These are phyloP conservation scores for Spirogloea muscicola DNA, from an alignment of 139 green algal genomes.

Conservation along the genomic window DNA sequence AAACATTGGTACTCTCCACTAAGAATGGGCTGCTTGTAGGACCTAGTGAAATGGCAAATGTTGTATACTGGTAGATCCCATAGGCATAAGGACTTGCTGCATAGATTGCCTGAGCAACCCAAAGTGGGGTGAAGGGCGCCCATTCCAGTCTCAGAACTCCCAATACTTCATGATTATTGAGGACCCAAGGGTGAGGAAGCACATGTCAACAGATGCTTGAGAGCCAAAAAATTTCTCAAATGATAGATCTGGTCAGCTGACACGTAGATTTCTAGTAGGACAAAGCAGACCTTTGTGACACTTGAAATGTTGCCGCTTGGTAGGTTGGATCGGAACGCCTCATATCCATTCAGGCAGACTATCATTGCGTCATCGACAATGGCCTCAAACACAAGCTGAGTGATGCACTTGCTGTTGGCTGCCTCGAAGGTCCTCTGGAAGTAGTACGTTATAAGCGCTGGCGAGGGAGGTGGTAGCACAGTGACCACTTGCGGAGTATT, in stretches of 20 bases:
- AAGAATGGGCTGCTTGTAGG: not conserved
- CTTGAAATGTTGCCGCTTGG: too few relatives aligned
- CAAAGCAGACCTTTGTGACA: too few relatives aligned
- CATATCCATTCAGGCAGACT: too few relatives aligned
- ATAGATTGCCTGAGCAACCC: not conserved
- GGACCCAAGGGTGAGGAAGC: not conserved
- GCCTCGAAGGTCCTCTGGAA: too few relatives aligned
- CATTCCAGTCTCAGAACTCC: not conserved
- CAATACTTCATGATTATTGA: not conserved
- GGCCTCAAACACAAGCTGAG: too few relatives aligned
- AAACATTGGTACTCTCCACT: not conserved
- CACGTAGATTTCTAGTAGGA: not conserved
- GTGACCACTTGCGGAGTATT: too few relatives aligned
- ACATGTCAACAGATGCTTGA: not conserved
- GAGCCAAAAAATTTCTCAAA: not conserved
- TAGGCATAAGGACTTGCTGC: not conserved
- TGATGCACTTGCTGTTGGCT: too few relatives aligned
- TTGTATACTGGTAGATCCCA: not conserved
- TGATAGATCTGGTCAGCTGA: not conserved
- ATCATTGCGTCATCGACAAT: too few relatives aligned
- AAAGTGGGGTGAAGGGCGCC: not conserved
- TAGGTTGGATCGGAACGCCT: too few relatives aligned
- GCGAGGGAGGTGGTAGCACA: not conserved
- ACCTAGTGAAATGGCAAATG: not conserved
- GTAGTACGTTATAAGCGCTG: not conserved